Conservation (phyloP, 257 asterid species). For the Ehretia macrophylla region DNA sequence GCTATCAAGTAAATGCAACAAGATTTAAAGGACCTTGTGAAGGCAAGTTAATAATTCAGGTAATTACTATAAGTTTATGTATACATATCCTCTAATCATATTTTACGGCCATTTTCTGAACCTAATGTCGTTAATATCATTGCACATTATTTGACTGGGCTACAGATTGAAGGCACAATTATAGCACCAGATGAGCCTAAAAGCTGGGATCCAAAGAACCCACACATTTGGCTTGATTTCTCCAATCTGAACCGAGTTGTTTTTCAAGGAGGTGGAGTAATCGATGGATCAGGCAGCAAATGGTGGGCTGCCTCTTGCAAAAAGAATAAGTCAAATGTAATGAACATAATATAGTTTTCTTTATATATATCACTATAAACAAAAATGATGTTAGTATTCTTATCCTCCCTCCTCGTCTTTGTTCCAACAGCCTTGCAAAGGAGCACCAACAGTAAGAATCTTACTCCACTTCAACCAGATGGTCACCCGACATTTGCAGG, state of each 20-base stretch:
- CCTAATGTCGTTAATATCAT: conserved; percentile 3
- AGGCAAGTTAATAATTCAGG: conserved; percentile 65
- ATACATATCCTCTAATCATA: not conserved
- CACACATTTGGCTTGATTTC: conserved; percentile 72
- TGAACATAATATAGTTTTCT: not conserved
- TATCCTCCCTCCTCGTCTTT: not conserved
- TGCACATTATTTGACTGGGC: not conserved
- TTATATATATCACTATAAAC: not conserved
- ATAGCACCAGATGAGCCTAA: conserved; percentile 83
- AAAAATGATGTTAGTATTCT: conserved; percentile 1
- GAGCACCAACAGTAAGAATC: conserved; percentile 83
- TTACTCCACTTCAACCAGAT: conserved; percentile 3
- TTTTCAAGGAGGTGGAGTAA: conserved; percentile 82
- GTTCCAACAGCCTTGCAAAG: conserved; percentile 71
- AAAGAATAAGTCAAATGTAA: conserved; percentile 87
- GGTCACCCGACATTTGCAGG: too few species aligned
- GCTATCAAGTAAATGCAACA: conserved; percentile 71
- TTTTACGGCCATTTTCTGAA: too few species aligned
- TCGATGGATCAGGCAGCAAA: conserved; percentile 93
- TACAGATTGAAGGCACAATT: conserved; percentile 86
- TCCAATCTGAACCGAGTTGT: conserved; percentile 42
- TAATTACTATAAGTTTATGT: conserved; percentile 10
- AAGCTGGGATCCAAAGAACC: conserved; percentile 68
- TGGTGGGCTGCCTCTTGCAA: conserved; percentile 99
- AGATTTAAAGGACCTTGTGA: conserved; percentile 83